Conservation (phyloP, 805 yeast genomes). For the Candida berthetii region DNA sequence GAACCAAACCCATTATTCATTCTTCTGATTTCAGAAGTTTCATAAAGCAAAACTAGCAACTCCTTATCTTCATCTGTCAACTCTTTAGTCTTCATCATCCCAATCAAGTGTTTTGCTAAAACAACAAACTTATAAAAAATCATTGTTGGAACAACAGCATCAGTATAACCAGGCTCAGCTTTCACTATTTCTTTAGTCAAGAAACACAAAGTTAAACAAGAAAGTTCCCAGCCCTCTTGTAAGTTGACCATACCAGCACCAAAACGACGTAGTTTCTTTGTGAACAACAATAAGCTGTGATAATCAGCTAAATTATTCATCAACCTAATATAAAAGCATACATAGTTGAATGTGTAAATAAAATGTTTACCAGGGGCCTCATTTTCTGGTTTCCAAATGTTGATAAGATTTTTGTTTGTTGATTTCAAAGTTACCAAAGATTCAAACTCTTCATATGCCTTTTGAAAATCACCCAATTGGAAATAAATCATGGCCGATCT, state of each 20-base stretch:
- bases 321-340: constrained; percentile 54
- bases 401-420: constrained; percentile 63
- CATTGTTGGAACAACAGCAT: constrained; percentile 39
- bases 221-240: constrained; percentile 58
- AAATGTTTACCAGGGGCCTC: constrained; percentile 95
- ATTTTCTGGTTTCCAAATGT: constrained; percentile 88
- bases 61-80: constrained; percentile 32
- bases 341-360: constrained; percentile 65
- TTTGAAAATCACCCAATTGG: constrained; percentile 41
- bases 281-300: constrained; percentile 49
- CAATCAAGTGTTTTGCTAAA: constrained; percentile 27
- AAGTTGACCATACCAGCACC: constrained; percentile 71
- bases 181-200: constrained; percentile 39
- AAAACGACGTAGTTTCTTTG: constrained; percentile 71
- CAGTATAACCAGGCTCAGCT: constrained; percentile 43
- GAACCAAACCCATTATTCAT: constrained; percentile 80
- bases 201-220: constrained; percentile 46
- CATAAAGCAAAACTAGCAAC: constrained; percentile 38
- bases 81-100: constrained; percentile 19
- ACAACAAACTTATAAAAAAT: constrained; percentile 36
- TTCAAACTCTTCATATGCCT: constrained; percentile 62
- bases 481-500: constrained; percentile 58
- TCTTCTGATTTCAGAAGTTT: constrained; percentile 55
- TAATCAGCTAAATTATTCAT: constrained; percentile 49
- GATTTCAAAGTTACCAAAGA: constrained; percentile 59